Evolutionary conservation across 495 filamentous ascomycete species (phyloP).

Genomic region (Usnea hakonensis): DNA sequence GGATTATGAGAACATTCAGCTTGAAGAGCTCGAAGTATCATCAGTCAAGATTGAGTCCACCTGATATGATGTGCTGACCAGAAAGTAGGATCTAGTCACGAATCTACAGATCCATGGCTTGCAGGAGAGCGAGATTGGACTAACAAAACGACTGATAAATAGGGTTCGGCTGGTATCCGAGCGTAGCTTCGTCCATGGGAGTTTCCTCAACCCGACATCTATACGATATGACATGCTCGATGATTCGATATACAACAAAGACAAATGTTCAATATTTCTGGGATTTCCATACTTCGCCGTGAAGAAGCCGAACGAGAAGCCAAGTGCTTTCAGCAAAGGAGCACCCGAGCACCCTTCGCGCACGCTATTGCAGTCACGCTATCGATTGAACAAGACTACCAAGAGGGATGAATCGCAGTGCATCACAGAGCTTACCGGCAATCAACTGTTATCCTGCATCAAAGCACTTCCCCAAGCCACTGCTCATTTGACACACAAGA

Average conservation of each 20-base stretch:
- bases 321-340: neutral
- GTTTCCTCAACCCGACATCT: constrained; percentile 10
- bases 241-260: constrained; percentile 11
- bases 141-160: constrained; percentile 9
- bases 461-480: no score
- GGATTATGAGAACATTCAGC: no score
- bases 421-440: no score
- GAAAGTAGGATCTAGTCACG: no score
- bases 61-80: no score
- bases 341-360: constrained; percentile 13
- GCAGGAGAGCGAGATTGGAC: constrained; percentile 13
- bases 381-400: constrained; percentile 14
- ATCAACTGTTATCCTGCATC: no score
- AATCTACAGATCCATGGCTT: no score
- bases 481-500: no score
- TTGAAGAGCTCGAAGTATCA: no score
- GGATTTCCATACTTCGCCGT: constrained; percentile 14
- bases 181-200: constrained; percentile 12
- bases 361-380: constrained; percentile 17
- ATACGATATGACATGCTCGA: constrained; percentile 16
- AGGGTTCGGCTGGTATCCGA: constrained; percentile 2
- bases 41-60: no score
- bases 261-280: constrained; percentile 16
- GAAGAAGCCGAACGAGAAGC: neutral
- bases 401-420: constrained; percentile 16